Evolutionary conservation across 176 grass and related monocot genomes (phyloP).

Genomic region (Dactylis glomerata): DNA sequence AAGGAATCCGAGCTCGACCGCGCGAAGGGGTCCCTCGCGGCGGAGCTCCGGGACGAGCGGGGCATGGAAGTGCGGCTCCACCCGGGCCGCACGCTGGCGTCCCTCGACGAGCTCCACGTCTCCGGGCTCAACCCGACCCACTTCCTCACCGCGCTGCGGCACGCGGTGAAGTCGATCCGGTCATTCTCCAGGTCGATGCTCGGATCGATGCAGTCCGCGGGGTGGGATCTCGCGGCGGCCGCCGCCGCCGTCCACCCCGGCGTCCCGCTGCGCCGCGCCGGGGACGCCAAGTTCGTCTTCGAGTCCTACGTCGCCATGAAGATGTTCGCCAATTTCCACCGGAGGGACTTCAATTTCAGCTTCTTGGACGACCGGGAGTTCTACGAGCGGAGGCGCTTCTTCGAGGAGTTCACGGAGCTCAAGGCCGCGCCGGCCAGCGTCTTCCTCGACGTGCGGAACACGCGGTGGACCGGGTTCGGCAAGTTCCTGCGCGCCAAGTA

Average conservation of each 20-base stretch:
- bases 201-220: slow-evolving; percentile 66
- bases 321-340: slow-evolving; percentile 96
- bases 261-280: slow-evolving; percentile 25
- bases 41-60: slow-evolving; percentile 48
- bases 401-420: slow-evolving; percentile 85
- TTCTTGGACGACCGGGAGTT: slow-evolving; percentile 61
- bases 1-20: slow-evolving; percentile 49
- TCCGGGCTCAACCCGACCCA: slow-evolving; percentile 91
- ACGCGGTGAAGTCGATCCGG: slow-evolving; percentile 74
- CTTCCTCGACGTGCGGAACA: slow-evolving; percentile 48
- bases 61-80: slow-evolving; percentile 61
- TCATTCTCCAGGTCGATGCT: slow-evolving; percentile 72
- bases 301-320: slow-evolving; percentile 86
- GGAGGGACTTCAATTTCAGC: slow-evolving; percentile 62
- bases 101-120: slow-evolving; percentile 72
- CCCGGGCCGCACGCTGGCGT: slow-evolving; percentile 65
- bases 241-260: slow-evolving; percentile 63
- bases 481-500: slow-evolving; percentile 86
- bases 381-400: slow-evolving; percentile 67
- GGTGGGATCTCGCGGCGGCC: slow-evolving; percentile 69
- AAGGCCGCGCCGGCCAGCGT: slow-evolving; percentile 47
- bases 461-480: slow-evolving; percentile 50
- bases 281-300: slow-evolving; percentile 65
- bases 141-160: slow-evolving; percentile 75
- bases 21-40: slow-evolving; percentile 25